These are phyloP conservation scores for Aspergillus cristatus DNA, from an alignment of 495 filamentous ascomycete genomes.

Conservation along the genomic window DNA sequence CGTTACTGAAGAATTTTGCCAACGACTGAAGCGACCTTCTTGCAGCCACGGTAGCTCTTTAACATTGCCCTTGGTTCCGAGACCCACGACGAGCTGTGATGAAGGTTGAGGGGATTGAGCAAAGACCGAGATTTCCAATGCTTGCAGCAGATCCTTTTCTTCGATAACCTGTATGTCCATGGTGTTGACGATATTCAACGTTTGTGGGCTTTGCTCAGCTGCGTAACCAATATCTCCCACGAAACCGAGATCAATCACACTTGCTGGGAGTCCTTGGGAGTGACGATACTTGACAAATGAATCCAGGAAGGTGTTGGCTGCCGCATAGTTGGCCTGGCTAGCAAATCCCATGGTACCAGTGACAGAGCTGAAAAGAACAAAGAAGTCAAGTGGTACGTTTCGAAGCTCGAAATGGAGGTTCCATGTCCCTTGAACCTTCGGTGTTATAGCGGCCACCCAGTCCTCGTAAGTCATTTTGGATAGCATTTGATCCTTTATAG, in stretches of 20 bases:
- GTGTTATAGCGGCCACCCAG: conserved; percentile 15
- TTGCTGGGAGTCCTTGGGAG: conserved; percentile 9
- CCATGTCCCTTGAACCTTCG: conserved; percentile 34
- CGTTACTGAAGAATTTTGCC: not conserved
- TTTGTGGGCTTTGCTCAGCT: not conserved
- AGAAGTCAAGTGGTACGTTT: conserved; percentile 28
- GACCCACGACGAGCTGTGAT: not conserved
- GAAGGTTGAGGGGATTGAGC: not conserved
- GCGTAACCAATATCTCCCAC: conserved; percentile 27
- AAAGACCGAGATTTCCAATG: not conserved
- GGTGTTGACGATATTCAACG: not conserved
- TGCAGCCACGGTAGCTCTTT: too few species aligned
- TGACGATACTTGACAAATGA: conserved; percentile 17
- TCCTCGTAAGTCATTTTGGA: conserved; percentile 20
- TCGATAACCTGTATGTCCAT: not conserved
- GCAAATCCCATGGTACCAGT: conserved; percentile 12
- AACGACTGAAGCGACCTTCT: not conserved
- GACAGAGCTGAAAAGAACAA: conserved; percentile 27
- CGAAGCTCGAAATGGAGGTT: conserved; percentile 14
- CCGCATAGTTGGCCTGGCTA: conserved; percentile 19
- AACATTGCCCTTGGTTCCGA: not conserved
- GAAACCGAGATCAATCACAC: conserved; percentile 28
- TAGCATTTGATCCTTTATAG: conserved; percentile 14
- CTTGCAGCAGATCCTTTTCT: not conserved
- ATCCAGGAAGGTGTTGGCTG: conserved; percentile 20